Base-by-base conservation (phyloP, 305 asterid genomes). In the Salvia sclarea region DNA sequence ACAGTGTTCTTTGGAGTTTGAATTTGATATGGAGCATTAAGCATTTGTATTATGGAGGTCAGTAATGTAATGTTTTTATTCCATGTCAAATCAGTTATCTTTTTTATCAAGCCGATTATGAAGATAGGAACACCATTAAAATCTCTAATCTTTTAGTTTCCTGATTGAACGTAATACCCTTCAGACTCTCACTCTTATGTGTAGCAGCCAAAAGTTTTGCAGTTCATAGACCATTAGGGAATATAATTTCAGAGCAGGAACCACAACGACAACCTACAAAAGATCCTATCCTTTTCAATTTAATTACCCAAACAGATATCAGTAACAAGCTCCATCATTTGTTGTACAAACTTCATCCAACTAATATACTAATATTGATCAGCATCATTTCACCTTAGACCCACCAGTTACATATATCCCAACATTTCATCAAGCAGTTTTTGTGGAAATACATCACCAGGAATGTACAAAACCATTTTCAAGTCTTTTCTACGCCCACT, bases 21-120 rank as follows among this genome's bases (percentile, higher is more conserved):
- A 41, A 25, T 33, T 37, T 74, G 61, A 48, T 49, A 44, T 44
- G 64, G 71, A 66, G 44, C 47, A 38, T 37, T 61, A 53, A 13
- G 47, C 56, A 63, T 68, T 65, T 56, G 65, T 59, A 70, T 47
- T 35, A 44, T 58, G 59, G 69, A 69, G 52, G 31, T 41, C 63
- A 49, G n/a, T n/a, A n/a, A n/a, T n/a, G n/a, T n/a, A n/a, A 44
- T 49, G 30, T 18, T 47, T 24, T 45, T 77, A 48, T 25, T 64
- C 56, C 53, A 30, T 20, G 40, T 53, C 44, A 64, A 61, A 41
- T 54, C 50, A 59, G 20, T 37, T n/a, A 18, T 24, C 30, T 65
- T 54, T 16, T 45, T 33, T 60, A 14, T 10, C 61, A 49, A 69
- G 41, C n/a, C 28, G 49, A 69, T 38, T 13, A 33, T 53, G 55